These are phyloP conservation scores for Iberis pinnata DNA, from an alignment of 345 rosid species.

Conservation along the genomic window DNA sequence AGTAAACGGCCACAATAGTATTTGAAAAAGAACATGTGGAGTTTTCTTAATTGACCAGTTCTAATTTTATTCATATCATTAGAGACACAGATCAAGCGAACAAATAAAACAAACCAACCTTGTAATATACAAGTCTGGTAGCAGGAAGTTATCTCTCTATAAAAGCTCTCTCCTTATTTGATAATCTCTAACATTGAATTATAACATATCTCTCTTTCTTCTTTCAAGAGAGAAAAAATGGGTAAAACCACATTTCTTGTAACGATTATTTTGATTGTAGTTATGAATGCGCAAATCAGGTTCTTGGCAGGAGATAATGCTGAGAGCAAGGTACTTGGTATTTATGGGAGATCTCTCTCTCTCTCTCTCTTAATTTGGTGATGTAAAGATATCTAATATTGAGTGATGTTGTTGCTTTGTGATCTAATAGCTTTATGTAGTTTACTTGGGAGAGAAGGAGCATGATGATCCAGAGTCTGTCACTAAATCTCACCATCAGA, in stretches of 20 bases:
- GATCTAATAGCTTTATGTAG: slow-evolving; percentile 27
- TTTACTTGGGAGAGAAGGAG: slow-evolving; percentile 32
- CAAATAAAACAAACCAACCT: no score
- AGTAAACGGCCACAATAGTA: no score
- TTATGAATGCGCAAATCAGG: not conserved
- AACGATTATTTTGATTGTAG: not conserved
- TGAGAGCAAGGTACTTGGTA: not conserved
- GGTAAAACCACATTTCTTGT: not conserved
- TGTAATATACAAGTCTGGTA: no score
- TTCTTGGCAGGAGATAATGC: not conserved
- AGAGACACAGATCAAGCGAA: no score
- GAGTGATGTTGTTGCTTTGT: not conserved
- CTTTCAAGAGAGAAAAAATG: slow-evolving; percentile 10
- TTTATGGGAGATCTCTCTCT: no score
- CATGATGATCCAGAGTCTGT: slow-evolving; percentile 27
- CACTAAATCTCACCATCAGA: slow-evolving; percentile 27
- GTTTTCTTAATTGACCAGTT: no score
- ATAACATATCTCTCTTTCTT: not conserved
- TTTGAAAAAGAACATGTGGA: no score
- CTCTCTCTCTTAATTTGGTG: not conserved
- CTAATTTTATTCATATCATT: no score
- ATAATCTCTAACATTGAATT: not conserved
- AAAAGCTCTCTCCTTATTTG: no score
- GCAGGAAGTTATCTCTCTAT: no score
- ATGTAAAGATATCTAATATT: not conserved